A percentile compares a stretch with the other conserved stretches of the same genome.
Conservation (phyloP, 1,139 yeast species). For the Komagataea norvegica region DNA sequence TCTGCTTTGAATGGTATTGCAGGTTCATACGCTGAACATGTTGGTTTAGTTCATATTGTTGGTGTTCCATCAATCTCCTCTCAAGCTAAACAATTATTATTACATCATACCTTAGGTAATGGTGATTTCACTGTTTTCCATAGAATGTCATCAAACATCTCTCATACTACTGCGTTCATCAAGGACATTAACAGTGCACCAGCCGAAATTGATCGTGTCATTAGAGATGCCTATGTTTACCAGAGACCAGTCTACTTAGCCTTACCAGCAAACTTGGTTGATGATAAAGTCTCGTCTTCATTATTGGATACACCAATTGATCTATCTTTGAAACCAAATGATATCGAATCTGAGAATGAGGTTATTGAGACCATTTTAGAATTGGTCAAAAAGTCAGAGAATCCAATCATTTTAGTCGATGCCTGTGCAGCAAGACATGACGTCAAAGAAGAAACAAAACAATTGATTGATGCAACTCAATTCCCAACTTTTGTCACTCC, state of each 20-base stretch:
- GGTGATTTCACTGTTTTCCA: conserved; percentile 79
- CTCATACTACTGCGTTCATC: conserved; percentile 60
- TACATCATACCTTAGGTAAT: conserved; percentile 74
- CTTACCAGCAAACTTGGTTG: conserved; percentile 77
- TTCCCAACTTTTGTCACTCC: conserved; percentile 87
- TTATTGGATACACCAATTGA: conserved; percentile 62
- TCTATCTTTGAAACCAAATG: conserved; percentile 56
- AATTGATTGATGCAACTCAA: conserved; percentile 63
- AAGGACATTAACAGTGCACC: conserved; percentile 63
- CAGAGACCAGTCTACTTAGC: conserved; percentile 86
- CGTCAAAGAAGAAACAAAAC: conserved; percentile 55
- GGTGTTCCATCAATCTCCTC: conserved; percentile 56
- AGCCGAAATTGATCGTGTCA: conserved; percentile 64
- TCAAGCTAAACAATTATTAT: conserved; percentile 54
- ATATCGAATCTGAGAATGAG: conserved; percentile 66
- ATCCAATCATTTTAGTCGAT: conserved; percentile 76
- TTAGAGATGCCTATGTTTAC: conserved; percentile 62
- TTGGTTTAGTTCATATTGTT: conserved; percentile 36
- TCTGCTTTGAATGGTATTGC: conserved; percentile 28
- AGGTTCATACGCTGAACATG: conserved; percentile 35
- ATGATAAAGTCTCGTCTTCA: conserved; percentile 51
- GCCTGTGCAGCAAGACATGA: conserved; percentile 83
- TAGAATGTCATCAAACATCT: conserved; percentile 67
- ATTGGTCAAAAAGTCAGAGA: conserved; percentile 51
- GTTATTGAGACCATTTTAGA: conserved; percentile 54